A percentile compares a stretch with the other conserved stretches of the same genome.
These are phyloP conservation scores for Mallotus repandus DNA, from an alignment of 441 rosid species.

Conservation along the genomic window DNA sequence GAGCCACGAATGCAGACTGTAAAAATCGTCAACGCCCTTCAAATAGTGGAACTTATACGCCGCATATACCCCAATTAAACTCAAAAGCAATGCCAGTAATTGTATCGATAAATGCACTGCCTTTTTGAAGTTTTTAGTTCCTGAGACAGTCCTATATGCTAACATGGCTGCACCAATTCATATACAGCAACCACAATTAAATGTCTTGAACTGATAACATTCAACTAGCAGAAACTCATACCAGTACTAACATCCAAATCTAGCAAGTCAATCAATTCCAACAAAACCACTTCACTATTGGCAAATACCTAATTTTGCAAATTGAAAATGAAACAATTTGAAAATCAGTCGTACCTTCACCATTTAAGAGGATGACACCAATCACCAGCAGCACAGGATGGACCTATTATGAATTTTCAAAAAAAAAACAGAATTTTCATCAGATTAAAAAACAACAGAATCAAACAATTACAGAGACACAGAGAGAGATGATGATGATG, in stretches of 20 bases:
- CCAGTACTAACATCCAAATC: too few species aligned
- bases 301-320: too few species aligned
- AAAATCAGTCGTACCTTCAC: constrained; percentile 47
- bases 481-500: not conserved
- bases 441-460: not conserved
- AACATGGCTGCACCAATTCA: constrained; percentile 59
- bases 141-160: constrained; percentile 71
- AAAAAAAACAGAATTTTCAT: not conserved
- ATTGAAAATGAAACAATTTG: too few species aligned
- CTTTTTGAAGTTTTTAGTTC: constrained; percentile 70
- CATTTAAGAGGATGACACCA: constrained; percentile 71
- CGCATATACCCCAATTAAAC: constrained; percentile 75
- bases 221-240: too few species aligned
- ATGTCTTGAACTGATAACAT: not conserved
- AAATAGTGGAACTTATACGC: constrained; percentile 80
- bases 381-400: constrained; percentile 86
- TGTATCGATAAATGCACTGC: constrained; percentile 64
- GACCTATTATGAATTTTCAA: constrained; percentile 39
- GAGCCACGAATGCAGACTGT: constrained; percentile 94
- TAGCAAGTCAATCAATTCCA: too few species aligned
- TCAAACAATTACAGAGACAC: not conserved
- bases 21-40: constrained; percentile 80
- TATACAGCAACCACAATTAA: not conserved
- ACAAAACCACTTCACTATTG: too few species aligned
- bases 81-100: constrained; percentile 51